These are phyloP conservation scores for Ogataea paraovalis DNA, from an alignment of 805 yeast species.

Conservation along the genomic window DNA sequence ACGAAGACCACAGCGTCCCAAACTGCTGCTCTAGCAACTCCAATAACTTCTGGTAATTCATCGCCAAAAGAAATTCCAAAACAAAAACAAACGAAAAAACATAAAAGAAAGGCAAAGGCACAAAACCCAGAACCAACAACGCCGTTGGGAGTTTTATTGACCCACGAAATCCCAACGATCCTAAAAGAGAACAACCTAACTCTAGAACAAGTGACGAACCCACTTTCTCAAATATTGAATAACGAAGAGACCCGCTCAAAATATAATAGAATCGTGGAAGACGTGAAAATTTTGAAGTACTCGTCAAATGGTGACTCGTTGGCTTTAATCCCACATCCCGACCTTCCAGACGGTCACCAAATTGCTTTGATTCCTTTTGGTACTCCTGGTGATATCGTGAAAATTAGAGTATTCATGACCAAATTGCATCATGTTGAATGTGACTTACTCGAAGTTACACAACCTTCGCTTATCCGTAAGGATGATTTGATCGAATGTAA, in stretches of 20 bases:
- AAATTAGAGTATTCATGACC: slow-evolving; percentile 69
- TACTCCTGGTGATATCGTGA: slow-evolving; percentile 77
- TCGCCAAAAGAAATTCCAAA: not conserved
- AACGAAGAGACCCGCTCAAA: slow-evolving; percentile 42
- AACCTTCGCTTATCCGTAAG: slow-evolving; percentile 42
- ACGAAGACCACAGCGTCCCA: not conserved
- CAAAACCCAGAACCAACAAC: slow-evolving; percentile 71
- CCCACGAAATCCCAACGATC: slow-evolving; percentile 65
- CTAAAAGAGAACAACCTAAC: slow-evolving; percentile 39
- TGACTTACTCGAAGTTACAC: slow-evolving; percentile 51
- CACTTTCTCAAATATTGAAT: slow-evolving; percentile 61
- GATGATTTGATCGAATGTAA: slow-evolving; percentile 64
- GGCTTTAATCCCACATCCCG: slow-evolving; percentile 64
- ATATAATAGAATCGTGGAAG: slow-evolving; percentile 48
- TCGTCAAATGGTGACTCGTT: slow-evolving; percentile 88
- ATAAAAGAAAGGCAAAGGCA: slow-evolving; percentile 50
- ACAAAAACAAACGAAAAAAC: slow-evolving; percentile 1
- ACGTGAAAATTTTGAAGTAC: slow-evolving; percentile 54
- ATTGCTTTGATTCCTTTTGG: slow-evolving; percentile 82
- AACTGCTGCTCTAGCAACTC: not conserved
- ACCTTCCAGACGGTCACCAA: slow-evolving; percentile 40
- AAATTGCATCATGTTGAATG: slow-evolving; percentile 72
- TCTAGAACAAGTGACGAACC: slow-evolving; percentile 52
- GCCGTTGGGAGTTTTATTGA: slow-evolving; percentile 68
- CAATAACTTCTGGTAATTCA: not conserved